Evolutionary conservation across 306 rosid genomes (phyloP).

Genomic region (Albizia julibrissin): DNA sequence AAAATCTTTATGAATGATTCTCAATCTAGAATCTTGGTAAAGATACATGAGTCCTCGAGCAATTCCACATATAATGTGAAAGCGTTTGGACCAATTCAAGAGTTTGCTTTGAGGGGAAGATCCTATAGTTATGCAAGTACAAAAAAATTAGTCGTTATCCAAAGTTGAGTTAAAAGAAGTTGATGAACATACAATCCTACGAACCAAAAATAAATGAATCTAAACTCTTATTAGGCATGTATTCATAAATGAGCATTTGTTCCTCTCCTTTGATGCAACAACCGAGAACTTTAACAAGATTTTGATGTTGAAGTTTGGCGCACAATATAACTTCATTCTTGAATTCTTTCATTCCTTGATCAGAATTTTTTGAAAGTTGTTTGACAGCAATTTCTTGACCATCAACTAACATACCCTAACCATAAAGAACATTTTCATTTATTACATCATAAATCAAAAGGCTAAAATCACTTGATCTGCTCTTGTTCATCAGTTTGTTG

Average conservation of each 20-base stretch:
- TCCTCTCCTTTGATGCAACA: conserved; percentile 24
- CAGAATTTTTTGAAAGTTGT: neutral
- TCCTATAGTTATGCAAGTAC: neutral
- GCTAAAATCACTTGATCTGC: neutral
- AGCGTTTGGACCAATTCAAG: neutral
- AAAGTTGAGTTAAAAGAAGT: neutral
- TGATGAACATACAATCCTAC: neutral
- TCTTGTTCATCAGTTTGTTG: neutral
- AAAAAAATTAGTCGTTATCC: neutral
- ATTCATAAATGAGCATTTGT: neutral
- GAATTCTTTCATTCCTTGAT: conserved; percentile 31
- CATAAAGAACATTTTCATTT: neutral
- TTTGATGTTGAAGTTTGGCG: conserved; percentile 27
- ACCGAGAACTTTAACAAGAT: conserved; percentile 32
- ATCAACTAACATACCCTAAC: neutral
- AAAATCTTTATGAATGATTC: neutral
- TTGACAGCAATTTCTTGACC: conserved; percentile 32
- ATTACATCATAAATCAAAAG: neutral
- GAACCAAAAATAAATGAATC: neutral
- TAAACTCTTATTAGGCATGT: neutral
- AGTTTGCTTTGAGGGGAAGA: neutral
- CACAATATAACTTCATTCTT: conserved; percentile 23
- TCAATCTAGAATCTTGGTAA: neutral
- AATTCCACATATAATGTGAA: neutral
- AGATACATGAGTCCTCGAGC: neutral